Evolutionary conservation across 345 rosid species (phyloP), one percentile per base, ranked within the genome.

Genomic region (Gossypium mustelinum): DNA sequence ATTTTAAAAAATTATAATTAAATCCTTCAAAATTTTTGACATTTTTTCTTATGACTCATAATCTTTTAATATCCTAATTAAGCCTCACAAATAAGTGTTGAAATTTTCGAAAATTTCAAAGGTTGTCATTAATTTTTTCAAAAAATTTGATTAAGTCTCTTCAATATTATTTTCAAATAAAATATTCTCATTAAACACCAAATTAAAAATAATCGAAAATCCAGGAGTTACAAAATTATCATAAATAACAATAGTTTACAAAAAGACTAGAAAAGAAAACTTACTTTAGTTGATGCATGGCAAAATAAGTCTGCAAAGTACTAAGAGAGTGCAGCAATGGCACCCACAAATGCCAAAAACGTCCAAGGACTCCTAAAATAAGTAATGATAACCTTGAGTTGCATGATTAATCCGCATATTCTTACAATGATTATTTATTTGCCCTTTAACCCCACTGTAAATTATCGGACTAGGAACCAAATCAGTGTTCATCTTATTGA

Each of bases 401-500:
- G 54, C 41, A 22, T 41, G 44, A 1, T 4, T 57, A 27, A 57
- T 57, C 75, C 52, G 13, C 9, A 0, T 39, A 14, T 22, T 57
- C 0, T 2, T 2, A 24, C 41, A 43, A 57, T 72, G 74, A 69
- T 69, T 10, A 9, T 51, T 59, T 14, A 69, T 10, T 69, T 66
- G 34, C 54, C 0, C 0, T 67, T 45, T 45, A 5, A 67, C 71
- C 1, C 0, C 18, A 0, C 0, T 1, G 39, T 67, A 67, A 13
- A 45, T 22, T 0, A 0, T 7, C 13, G 2, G 39, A 67, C 39
- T 22, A 11, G 70, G 70, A 24, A 58, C 69, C 51, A 65, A 65
- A 45, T 65, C 69, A 5, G 27, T 65, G 51, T 65, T 65, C 69
- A 68, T 24, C 56, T 68, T 68, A 41, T 68, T 47, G 57, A 68